A percentile compares a stretch with the other conserved stretches of the same genome.
phyloP scores from a whole-genome alignment of 441 rosid species.

The Adansonia gregorii region DNA sequence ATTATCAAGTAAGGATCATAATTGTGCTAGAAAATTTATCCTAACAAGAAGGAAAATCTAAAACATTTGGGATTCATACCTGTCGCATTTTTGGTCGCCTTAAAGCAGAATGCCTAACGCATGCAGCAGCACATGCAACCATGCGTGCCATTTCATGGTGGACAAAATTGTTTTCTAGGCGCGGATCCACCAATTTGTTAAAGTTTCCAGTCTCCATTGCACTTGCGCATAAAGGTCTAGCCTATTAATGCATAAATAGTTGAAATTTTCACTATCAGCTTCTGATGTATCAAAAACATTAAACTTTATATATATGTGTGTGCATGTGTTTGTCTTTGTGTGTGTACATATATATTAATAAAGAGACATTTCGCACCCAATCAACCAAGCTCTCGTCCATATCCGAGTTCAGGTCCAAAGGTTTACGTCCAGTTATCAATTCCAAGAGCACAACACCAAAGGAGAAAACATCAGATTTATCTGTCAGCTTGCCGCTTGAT shows the following conservation, averaged over 20 bases:
- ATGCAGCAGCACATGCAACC: slow-evolving; percentile 78
- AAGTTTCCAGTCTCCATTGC: slow-evolving; percentile 60
- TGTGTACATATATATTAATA: neutral
- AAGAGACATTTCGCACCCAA: slow-evolving; percentile 52
- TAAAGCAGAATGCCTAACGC: slow-evolving; percentile 67
- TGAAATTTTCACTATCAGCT: slow-evolving; percentile 6
- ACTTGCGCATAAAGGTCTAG: slow-evolving; percentile 61
- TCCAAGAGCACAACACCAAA: slow-evolving; percentile 87
- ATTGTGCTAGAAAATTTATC: neutral
- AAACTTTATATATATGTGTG: neutral
- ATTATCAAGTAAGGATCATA: neutral
- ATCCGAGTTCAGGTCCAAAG: slow-evolving; percentile 55
- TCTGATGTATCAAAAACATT: neutral
- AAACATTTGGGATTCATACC: slow-evolving; percentile 33
- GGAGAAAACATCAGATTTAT: slow-evolving; percentile 92
- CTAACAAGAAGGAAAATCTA: neutral
- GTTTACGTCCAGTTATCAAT: slow-evolving; percentile 74
- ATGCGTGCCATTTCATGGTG: slow-evolving; percentile 65
- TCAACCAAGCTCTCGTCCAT: slow-evolving; percentile 88
- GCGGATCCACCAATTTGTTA: slow-evolving; percentile 62
- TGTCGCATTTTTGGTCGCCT: slow-evolving; percentile 88
- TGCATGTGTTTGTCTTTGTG: no score
- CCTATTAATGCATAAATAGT: slow-evolving; percentile 47
- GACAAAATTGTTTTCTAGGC: slow-evolving; percentile 54
- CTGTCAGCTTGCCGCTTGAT: slow-evolving; percentile 86